Evolutionary conservation across 106 monocot species (phyloP), one percentile per base, ranked within the genome.

Genomic region (Chionographis japonica): DNA sequence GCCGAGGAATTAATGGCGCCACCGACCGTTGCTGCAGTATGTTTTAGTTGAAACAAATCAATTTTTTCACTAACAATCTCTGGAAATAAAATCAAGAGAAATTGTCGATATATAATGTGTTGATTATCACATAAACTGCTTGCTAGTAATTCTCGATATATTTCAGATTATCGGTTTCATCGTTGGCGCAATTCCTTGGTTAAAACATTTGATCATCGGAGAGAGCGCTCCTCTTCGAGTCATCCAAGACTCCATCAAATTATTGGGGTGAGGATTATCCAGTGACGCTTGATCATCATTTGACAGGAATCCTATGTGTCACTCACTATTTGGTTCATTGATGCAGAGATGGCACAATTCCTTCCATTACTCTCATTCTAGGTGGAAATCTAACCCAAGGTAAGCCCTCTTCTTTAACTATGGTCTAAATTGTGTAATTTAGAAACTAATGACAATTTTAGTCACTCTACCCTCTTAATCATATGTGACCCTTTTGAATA

Each of bases 21-120:
- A 16, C 85, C 89, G 39, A 86, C 90, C n/a, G 19, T 78, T 50
- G 74, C 83, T 20, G 82, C 86, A 0, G 90, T 86, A 73, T 58
- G 83, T 73, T 73, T 15, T 70, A 12, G 12, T 8, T 16, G 38
- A 17, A 27, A 58, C 16, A 35, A 58, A 27, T 3, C 27, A 27
- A 27, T 27, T 27, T 27, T 27, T 6, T n/a, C 13, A 2, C 12
- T 8, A 8, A 10, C 2, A 58, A 58, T 9, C 58, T 36, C 18
- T 35, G 27, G 8, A 27, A 4, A 36, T 19, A 3, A 2, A 12
- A 10, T 5, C 5, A 5, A 46, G 46, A 6, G 46, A 46, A 46
- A 10, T 10, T 46, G 46, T 10, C 9, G 9, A 46, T 10, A 46
- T 46, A 46, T 46, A 1, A 10, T 46, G 5, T 46, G 5, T 46